These are phyloP conservation scores for Coemansia sp. DNA, from an alignment of 192 early-diverging fungal genomes.

Conservation along the genomic window DNA sequence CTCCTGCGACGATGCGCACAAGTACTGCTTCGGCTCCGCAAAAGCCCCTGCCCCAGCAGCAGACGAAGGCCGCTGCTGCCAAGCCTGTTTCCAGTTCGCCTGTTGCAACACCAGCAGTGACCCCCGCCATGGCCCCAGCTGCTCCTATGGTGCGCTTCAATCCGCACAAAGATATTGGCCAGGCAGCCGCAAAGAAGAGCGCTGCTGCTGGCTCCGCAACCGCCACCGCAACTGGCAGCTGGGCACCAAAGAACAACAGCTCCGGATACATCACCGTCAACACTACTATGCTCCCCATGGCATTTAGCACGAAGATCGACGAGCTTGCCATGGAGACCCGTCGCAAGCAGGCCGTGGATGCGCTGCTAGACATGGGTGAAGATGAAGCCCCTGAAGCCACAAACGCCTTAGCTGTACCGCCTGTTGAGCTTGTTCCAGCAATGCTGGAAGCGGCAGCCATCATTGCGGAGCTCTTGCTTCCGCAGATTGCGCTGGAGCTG, in stretches of 20 bases:
- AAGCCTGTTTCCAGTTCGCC: neutral
- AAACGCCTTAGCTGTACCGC: no score
- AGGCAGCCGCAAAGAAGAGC: constrained; percentile 32
- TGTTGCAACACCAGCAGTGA: neutral
- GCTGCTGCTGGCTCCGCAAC: constrained; percentile 11
- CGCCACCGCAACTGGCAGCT: constrained; percentile 10
- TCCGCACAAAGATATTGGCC: constrained; percentile 50
- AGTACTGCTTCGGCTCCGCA: neutral
- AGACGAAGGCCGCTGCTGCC: neutral
- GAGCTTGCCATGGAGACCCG: constrained; percentile 26
- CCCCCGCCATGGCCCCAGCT: constrained; percentile 1
- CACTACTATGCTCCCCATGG: constrained; percentile 25
- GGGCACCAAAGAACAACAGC: constrained; percentile 45
- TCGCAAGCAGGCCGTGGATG: constrained; percentile 36
- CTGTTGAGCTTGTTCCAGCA: neutral
- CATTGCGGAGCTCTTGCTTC: constrained; percentile 28
- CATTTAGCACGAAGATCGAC: constrained; percentile 15
- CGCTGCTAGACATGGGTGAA: constrained; percentile 34
- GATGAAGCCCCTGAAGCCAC: neutral
- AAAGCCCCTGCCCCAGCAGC: constrained; percentile 4
- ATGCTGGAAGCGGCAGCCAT: constrained; percentile 7
- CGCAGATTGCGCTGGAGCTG: constrained; percentile 39
- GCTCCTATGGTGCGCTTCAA: constrained; percentile 39
- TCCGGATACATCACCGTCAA: constrained; percentile 48
- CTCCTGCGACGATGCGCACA: constrained; percentile 1